Evolutionary conservation across 2,329 filamentous ascomycete genomes (phyloP).

Genomic region (Aspergillus neotritici): DNA sequence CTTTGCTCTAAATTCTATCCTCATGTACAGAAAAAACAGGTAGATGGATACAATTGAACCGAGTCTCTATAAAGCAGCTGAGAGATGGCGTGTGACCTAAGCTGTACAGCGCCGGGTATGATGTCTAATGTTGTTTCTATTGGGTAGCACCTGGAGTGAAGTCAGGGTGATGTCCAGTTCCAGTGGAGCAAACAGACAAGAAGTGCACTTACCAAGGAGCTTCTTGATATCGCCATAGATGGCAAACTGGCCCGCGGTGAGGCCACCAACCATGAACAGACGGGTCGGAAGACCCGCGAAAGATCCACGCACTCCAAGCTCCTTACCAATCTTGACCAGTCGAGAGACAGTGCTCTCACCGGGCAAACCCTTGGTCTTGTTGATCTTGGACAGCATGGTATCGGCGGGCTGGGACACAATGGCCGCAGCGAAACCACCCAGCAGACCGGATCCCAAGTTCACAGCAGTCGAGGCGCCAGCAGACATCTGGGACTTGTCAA

Average conservation of each 20-base stretch:
- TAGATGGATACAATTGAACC: no score
- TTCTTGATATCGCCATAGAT: constrained; percentile 78
- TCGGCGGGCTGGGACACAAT: constrained; percentile 84
- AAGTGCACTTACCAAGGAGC: constrained; percentile 48
- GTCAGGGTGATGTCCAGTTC: no score
- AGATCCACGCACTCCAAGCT: constrained; percentile 72
- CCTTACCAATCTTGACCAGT: constrained; percentile 80
- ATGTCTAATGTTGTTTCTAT: no score
- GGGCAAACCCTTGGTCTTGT: constrained; percentile 84
- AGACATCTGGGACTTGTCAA: constrained; percentile 68
- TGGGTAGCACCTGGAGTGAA: no score
- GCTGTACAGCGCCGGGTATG: no score
- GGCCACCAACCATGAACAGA: constrained; percentile 68
- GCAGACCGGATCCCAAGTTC: constrained; percentile 79
- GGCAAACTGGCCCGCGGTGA: constrained; percentile 77
- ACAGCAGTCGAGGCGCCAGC: constrained; percentile 66
- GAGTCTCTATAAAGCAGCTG: no score
- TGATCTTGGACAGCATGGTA: constrained; percentile 93
- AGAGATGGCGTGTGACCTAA: no score
- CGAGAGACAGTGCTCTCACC: constrained; percentile 77
- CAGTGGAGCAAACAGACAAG: no score
- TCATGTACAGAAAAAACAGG: no score
- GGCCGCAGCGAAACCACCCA: constrained; percentile 82
- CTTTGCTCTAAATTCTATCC: no score
- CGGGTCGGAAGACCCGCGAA: constrained; percentile 77